Base-by-base conservation (phyloP, 352 stramenopile species). In the Pythium periplocum region DNA sequence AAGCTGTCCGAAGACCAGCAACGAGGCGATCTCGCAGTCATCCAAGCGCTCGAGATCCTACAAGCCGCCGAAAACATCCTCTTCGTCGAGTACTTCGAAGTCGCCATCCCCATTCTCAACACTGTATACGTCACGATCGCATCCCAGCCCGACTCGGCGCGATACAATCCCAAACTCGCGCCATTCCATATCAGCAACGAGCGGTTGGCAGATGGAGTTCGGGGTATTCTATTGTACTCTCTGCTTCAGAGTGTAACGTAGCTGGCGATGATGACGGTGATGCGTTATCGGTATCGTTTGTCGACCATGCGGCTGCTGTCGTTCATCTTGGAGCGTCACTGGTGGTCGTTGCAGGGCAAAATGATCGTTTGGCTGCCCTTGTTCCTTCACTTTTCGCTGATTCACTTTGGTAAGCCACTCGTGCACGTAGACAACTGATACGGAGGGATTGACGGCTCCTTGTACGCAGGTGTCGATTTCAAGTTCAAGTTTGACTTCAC, bases 301-400 rank as follows among this genome's bases (percentile, higher is more conserved):
- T 69, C 62, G 12, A 53, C 62, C 5, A 17, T 39, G 32, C 49
- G 55, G 31, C 57, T 62, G 0, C 53, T 69, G 49, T 47, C 53
- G 11, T 69, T 69, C 41, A 45, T 69, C 1, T 32, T 69, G 12
- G 58, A 62, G 47, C 36, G 12, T 2, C 62, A 69, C 42, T 45
- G 48, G 26, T 3, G 31, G 34, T 55, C 56, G 35, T 65, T 69
- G 17, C 30, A 55, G 4, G 56, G 56, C 17, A 64, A 62, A 35
- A 57, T 69, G 48, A 41, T 69, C 44, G 51, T 36, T 17, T 69
- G 61, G 61, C 40, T 64, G 11, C 52, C 61, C 0, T 30, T 65
- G 1, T 55, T 62, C 37, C 41, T 57, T 33, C 26, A 51, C 41
- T 62, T 62, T 38, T 42, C 55, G 11, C 6, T 45, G 2, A 40